Evolutionary conservation across 1,284 basidiomycete genomes (phyloP).

Genomic region (Ganoderma lingzhi): DNA sequence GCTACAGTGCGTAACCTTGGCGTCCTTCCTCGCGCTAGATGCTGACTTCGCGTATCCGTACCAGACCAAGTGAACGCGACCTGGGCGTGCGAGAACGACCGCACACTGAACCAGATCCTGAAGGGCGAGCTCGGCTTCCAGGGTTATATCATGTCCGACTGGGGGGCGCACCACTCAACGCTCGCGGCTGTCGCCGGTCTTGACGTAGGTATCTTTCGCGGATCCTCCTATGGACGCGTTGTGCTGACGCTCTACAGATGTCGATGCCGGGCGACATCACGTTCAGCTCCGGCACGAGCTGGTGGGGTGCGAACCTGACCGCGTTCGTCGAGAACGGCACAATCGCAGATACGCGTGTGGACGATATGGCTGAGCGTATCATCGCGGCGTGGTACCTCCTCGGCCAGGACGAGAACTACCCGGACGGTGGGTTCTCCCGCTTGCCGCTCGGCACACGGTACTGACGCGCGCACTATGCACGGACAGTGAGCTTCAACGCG

Average conservation of each 20-base stretch:
- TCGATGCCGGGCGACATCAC: conserved; percentile 78
- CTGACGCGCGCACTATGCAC: not conserved
- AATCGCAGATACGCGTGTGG: conserved; percentile 68
- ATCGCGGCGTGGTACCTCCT: conserved; percentile 68
- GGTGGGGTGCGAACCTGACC: conserved; percentile 71
- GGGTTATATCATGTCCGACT: conserved; percentile 79
- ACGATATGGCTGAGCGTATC: conserved; percentile 76
- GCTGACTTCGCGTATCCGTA: not conserved
- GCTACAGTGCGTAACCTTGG: conserved; percentile 53
- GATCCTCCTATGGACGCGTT: not conserved
- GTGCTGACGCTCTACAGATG: conserved; percentile 50
- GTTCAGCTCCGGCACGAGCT: conserved; percentile 58
- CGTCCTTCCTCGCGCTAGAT: not conserved
- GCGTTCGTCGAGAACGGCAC: conserved; percentile 74
- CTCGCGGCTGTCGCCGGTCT: conserved; percentile 72
- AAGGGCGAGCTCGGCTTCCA: conserved; percentile 86
- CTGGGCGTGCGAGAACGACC: conserved; percentile 82
- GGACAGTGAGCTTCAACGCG: conserved; percentile 62
- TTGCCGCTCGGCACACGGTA: conserved; percentile 34
- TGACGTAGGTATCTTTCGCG: conserved; percentile 49
- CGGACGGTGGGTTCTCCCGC: conserved; percentile 40
- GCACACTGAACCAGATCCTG: conserved; percentile 78
- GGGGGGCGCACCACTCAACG: conserved; percentile 66
- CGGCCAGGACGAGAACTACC: conserved; percentile 72
- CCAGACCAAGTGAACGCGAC: conserved; percentile 79